Percentiles rank a stretch among this genome's conserved stretches.
phyloP scores from a whole-genome alignment of 2,329 filamentous ascomycete genomes.

The Sclerotinia trifoliorum region DNA sequence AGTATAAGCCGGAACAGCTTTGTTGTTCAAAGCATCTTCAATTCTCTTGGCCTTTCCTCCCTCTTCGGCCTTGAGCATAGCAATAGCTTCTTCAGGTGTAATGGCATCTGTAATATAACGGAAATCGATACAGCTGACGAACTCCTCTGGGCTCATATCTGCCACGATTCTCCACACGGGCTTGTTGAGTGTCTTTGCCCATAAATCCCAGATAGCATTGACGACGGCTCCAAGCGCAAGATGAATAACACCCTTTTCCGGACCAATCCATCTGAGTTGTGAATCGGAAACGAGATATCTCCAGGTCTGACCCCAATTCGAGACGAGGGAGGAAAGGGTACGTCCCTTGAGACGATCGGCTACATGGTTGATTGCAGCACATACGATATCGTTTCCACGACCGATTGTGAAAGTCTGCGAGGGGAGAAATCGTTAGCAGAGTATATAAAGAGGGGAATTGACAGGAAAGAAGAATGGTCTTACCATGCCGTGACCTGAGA shows the following conservation, averaged over 20 bases:
- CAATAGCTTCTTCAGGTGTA: slow-evolving; percentile 78
- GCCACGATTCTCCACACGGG: slow-evolving; percentile 88
- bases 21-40: slow-evolving; percentile 67
- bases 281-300: slow-evolving; percentile 87
- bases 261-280: slow-evolving; percentile 90
- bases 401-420: slow-evolving; percentile 75
- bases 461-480: slow-evolving; percentile 5
- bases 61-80: slow-evolving; percentile 65
- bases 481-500: slow-evolving; percentile 77
- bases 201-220: slow-evolving; percentile 94
- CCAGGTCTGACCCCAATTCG: slow-evolving; percentile 86
- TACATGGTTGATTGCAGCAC: slow-evolving; percentile 76
- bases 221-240: slow-evolving; percentile 85
- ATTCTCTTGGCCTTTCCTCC: slow-evolving; percentile 68
- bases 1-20: slow-evolving; percentile 85
- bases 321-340: slow-evolving; percentile 72
- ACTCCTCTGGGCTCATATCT: slow-evolving; percentile 85
- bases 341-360: slow-evolving; percentile 73
- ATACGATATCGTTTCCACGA: slow-evolving; percentile 90
- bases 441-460: background rate
- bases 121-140: slow-evolving; percentile 88
- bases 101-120: slow-evolving; percentile 93
- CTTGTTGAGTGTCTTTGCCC: slow-evolving; percentile 82
- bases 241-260: slow-evolving; percentile 92
- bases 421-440: slow-evolving; percentile 21